Percentiles rank a stretch among this genome's conserved stretches.
phyloP scores from a whole-genome alignment of 2,329 filamentous ascomycete genomes.

The Blastomyces emzantsi region DNA sequence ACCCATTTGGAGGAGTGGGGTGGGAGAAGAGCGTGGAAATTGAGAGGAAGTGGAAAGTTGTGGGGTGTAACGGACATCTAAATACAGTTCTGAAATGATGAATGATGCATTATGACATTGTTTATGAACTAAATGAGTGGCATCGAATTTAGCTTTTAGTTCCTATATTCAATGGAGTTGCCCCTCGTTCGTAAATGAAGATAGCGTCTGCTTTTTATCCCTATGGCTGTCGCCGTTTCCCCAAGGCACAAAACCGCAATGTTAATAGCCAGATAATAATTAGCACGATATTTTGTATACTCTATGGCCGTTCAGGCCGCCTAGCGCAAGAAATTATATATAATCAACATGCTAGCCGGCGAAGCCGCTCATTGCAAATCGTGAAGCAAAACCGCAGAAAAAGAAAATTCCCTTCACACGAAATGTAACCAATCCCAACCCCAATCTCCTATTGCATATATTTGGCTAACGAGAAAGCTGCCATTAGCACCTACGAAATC shows the following conservation, averaged over 20 bases:
- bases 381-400: background rate
- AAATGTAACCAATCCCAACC: background rate
- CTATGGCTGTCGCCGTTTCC: background rate
- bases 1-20: constrained; percentile 50
- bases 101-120: background rate
- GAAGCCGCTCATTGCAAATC: no score
- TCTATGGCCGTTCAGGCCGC: background rate
- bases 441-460: background rate
- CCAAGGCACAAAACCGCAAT: background rate
- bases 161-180: background rate
- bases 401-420: no score
- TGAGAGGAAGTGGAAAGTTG: constrained; percentile 13
- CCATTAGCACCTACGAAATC: background rate
- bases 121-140: background rate
- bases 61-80: background rate
- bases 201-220: background rate
- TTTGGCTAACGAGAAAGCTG: background rate
- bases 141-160: background rate
- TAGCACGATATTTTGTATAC: background rate
- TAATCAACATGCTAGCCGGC: background rate
- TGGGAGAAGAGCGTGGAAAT: background rate
- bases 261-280: background rate
- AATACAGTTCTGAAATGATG: background rate
- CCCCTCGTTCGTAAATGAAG: background rate
- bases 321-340: background rate